Evolutionary conservation across 2,329 filamentous ascomycete genomes (phyloP).

Genomic region (Sclerotinia minor): DNA sequence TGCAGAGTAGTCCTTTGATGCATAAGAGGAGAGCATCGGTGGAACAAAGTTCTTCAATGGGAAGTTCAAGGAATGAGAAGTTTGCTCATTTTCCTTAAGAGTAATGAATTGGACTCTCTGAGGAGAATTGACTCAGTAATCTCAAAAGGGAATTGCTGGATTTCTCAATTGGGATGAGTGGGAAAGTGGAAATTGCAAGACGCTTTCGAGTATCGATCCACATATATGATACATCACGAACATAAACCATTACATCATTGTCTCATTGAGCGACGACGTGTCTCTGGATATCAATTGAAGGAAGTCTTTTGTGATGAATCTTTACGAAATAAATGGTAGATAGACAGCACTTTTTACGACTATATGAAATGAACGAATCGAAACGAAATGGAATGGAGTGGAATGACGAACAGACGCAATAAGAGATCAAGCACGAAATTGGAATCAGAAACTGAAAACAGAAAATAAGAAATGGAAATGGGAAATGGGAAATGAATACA

Average conservation of each 20-base stretch:
- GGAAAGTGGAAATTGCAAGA: background rate
- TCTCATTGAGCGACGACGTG: background rate
- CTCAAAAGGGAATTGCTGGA: background rate
- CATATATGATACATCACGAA: background rate
- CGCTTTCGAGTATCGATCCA: conserved; percentile 8
- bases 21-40: conserved; percentile 63
- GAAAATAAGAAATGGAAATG: background rate
- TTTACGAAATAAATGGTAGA: conserved; percentile 5
- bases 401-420: background rate
- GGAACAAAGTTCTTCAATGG: conserved; percentile 44
- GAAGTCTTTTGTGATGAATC: background rate
- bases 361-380: background rate
- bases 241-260: background rate
- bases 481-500: background rate
- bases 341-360: background rate
- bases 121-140: background rate
- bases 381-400: background rate
- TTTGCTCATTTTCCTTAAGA: conserved; percentile 15
- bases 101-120: background rate
- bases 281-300: background rate
- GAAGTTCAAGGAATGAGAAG: conserved; percentile 8
- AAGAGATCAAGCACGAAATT: background rate
- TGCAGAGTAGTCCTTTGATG: conserved; percentile 61
- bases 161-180: background rate
- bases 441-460: background rate